phyloP scores from a whole-genome alignment of 257 asterid genomes.

The Ballota nigra region DNA sequence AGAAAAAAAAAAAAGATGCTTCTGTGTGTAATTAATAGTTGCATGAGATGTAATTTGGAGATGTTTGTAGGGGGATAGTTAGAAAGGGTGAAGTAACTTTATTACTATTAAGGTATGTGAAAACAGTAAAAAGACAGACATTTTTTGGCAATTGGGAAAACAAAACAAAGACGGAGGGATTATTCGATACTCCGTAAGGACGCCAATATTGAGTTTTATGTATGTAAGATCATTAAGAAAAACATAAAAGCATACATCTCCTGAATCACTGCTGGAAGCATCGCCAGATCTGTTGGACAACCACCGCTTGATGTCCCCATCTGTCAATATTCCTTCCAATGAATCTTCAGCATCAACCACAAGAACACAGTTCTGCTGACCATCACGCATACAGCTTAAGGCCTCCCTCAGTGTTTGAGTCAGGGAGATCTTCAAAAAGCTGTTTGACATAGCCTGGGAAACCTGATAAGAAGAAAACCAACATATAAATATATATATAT shows the following conservation, averaged over 20 bases:
- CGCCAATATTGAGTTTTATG: not conserved
- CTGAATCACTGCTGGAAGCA: slow-evolving; percentile 42
- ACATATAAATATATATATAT: not conserved
- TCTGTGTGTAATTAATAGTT: too few species aligned
- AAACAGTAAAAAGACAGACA: too few species aligned
- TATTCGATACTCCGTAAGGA: not conserved
- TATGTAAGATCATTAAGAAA: not conserved
- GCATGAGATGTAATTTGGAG: too few species aligned
- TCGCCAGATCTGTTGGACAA: slow-evolving; percentile 43
- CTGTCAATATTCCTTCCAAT: slow-evolving; percentile 85
- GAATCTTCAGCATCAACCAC: slow-evolving; percentile 68
- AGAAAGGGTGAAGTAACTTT: too few species aligned
- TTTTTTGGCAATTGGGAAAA: too few species aligned
- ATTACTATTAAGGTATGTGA: too few species aligned
- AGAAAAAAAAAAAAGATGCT: too few species aligned
- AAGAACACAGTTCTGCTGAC: slow-evolving; percentile 63
- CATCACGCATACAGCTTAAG: slow-evolving; percentile 62
- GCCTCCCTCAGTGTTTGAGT: slow-evolving; percentile 74
- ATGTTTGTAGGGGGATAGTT: too few species aligned
- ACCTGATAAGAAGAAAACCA: slow-evolving; percentile 54
- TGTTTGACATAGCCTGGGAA: slow-evolving; percentile 73
- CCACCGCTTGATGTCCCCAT: slow-evolving; percentile 71
- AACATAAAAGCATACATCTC: slow-evolving; percentile 50
- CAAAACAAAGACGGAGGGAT: too few species aligned
- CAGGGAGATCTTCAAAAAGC: slow-evolving; percentile 54